Evolutionary conservation across 495 filamentous ascomycete species (phyloP), one percentile per base, ranked within the genome.

Genomic region (Penicillium parvum): DNA sequence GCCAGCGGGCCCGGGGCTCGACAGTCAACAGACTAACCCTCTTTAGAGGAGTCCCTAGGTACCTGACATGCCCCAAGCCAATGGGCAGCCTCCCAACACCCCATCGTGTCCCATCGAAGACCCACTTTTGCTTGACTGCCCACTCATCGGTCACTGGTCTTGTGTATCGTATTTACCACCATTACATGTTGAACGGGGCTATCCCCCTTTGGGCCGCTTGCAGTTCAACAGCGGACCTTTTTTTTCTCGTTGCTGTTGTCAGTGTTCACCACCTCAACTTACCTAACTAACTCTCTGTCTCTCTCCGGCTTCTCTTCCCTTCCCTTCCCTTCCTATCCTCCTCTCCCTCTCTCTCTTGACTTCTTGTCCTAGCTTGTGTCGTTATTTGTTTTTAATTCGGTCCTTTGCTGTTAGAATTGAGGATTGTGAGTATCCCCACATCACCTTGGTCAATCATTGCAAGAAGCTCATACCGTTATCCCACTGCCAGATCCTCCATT

Each of bases 191-290:
- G 42, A 50, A 50, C 37, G 32, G 35, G 39, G 27, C 57, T 61
- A 61, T 49, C 43, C 57, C 43, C 2, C 1, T 45, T 58, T 48
- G 22, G 39, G 55, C 15, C 33, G 28, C 4, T 12, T 50, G 36
- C 43, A 41, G 49, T 58, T 58, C 57, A 58, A 58, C 60, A 59
- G 49, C 51, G 46, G 37, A 52, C 50, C 45, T 52, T 61, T 48
- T 49, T 51, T 51, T 63, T 52, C 52, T 51, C 49, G 49, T 52
- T 43, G 38, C 50, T 49, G 36, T 40, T 48, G 37, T 30, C 39
- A 17, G 37, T 47, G 18, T n/a, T 14, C 35, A 36, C 30, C 43
- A 17, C 27, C 12, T 39, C 19, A 43, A 33, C 23, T 14, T 9
- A 27, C 32, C 48, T 26, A 37, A 40, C 30, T 43, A 33, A 41